A percentile compares a stretch with the other conserved stretches of the same genome.
phyloP scores from a whole-genome alignment of 129 eudicot species.

The Dittrichia graveolens region DNA sequence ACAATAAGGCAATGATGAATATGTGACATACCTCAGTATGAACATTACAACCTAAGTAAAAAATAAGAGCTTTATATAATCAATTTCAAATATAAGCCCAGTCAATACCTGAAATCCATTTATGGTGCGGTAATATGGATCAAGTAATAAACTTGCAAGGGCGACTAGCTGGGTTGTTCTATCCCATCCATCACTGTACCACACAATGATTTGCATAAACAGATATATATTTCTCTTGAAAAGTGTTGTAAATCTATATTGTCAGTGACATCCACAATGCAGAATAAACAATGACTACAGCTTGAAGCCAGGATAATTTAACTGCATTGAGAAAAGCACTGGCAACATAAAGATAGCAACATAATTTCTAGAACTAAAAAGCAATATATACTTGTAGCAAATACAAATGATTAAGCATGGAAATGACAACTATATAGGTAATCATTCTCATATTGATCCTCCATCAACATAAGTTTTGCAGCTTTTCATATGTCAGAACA shows the following conservation, averaged over 20 bases:
- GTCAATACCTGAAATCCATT: slow-evolving; percentile 85
- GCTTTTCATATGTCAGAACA: too few species aligned
- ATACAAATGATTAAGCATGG: not conserved
- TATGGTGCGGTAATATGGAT: slow-evolving; percentile 96
- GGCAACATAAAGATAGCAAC: slow-evolving; percentile 12
- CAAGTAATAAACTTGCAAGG: slow-evolving; percentile 90
- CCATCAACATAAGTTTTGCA: too few species aligned
- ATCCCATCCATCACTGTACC: slow-evolving; percentile 98
- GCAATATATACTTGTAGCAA: not conserved
- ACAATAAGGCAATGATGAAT: too few species aligned
- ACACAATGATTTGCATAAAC: slow-evolving; percentile 8
- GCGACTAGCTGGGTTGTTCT: slow-evolving; percentile 93
- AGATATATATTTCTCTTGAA: not conserved
- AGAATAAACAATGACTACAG: slow-evolving; percentile 11
- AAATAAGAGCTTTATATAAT: not conserved
- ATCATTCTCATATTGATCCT: not conserved
- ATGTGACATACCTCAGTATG: too few species aligned
- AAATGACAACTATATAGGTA: not conserved
- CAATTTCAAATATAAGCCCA: not conserved
- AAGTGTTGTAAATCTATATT: slow-evolving; percentile 3
- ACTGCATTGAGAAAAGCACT: slow-evolving; percentile 5
- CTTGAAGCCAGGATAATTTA: slow-evolving; percentile 9
- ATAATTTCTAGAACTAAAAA: not conserved
- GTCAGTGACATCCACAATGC: not conserved
- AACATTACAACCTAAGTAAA: too few species aligned